Evolutionary conservation across 345 rosid species (phyloP).

Genomic region (Anacardium occidentale): DNA sequence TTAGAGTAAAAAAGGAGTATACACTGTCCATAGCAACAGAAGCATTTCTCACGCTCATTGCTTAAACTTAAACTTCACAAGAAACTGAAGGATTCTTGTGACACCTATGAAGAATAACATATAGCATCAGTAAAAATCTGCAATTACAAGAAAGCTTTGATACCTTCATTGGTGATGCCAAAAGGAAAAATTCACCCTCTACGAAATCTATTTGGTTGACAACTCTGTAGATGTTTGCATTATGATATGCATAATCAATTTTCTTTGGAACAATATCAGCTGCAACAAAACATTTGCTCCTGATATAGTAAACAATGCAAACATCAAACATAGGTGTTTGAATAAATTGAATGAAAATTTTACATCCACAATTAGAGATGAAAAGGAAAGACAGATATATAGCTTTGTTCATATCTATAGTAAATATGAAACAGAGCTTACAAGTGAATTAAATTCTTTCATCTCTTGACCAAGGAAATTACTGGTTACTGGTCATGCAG

Average conservation of each 20-base stretch:
- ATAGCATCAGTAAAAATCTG: background rate
- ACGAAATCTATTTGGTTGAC: conserved; percentile 74
- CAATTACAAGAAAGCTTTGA: background rate
- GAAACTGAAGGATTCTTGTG: background rate
- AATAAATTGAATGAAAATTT: background rate
- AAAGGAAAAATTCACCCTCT: conserved; percentile 64
- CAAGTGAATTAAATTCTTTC: background rate
- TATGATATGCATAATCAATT: conserved; percentile 75
- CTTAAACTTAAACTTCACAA: conserved; percentile 1
- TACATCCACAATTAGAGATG: conserved; percentile 4
- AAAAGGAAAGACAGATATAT: background rate
- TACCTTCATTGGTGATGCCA: conserved; percentile 80
- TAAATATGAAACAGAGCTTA: background rate
- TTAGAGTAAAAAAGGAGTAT: background rate
- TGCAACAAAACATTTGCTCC: conserved; percentile 71
- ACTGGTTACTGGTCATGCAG: background rate
- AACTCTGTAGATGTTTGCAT: conserved; percentile 80
- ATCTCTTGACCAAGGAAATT: background rate
- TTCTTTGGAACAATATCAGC: conserved; percentile 77
- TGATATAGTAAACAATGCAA: conserved; percentile 35
- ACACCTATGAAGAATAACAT: background rate
- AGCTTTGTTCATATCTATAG: background rate
- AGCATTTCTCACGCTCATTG: background rate
- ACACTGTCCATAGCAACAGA: background rate
- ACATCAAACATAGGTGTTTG: conserved; percentile 11